A percentile compares a stretch with the other conserved stretches of the same genome.
These are phyloP conservation scores for Xylariaceae sp. DNA, from an alignment of 2,329 filamentous ascomycete genomes.

Conservation along the genomic window DNA sequence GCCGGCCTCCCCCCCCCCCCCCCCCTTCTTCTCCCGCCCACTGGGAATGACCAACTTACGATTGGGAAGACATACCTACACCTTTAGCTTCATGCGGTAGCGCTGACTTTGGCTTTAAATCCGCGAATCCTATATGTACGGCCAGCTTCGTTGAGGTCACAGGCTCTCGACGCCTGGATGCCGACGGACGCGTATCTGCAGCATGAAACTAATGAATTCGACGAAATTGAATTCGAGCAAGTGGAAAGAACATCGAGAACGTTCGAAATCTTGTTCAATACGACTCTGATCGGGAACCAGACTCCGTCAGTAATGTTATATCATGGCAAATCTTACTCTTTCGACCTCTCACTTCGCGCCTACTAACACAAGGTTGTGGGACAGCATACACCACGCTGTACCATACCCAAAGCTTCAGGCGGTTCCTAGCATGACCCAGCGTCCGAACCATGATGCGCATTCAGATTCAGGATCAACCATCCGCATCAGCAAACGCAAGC, in stretches of 20 bases:
- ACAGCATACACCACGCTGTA: not conserved
- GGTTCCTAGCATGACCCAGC: constrained; percentile 1
- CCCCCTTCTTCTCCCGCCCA: too few relatives aligned
- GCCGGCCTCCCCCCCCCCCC: too few relatives aligned
- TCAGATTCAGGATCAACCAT: not conserved
- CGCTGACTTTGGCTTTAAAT: too few relatives aligned
- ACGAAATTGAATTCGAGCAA: constrained; percentile 1
- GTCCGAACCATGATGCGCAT: not conserved
- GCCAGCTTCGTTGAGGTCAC: not conserved
- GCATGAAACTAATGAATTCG: not conserved
- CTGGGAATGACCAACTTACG: too few relatives aligned
- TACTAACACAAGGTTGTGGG: not conserved
- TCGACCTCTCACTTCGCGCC: not conserved
- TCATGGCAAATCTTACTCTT: not conserved
- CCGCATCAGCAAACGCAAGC: constrained; percentile 7
- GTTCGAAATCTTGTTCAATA: not conserved
- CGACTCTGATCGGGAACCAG: not conserved
- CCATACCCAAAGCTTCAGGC: constrained; percentile 8
- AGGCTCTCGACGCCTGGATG: constrained; percentile 1
- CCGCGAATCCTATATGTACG: too few relatives aligned
- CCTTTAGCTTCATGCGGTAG: too few relatives aligned
- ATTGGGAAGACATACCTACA: too few relatives aligned
- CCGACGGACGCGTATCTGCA: constrained; percentile 7
- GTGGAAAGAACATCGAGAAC: constrained; percentile 1
- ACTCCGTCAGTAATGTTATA: not conserved